Evolutionary conservation across 352 stramenopile species (phyloP).

Genomic region (Phytopythium oedochilum): DNA sequence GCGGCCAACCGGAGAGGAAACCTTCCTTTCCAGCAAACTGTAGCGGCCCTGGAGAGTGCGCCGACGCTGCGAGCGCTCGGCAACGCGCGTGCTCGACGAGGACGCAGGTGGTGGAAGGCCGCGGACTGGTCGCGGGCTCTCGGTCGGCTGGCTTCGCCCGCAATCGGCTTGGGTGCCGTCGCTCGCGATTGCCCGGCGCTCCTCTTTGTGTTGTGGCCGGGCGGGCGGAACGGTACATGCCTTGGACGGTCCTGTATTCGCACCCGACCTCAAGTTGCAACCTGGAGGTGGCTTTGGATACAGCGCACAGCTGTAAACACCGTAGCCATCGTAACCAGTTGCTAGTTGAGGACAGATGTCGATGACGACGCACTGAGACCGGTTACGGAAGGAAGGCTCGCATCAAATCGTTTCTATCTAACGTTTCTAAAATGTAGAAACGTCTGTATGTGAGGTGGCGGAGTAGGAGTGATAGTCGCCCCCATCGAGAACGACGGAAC

Average conservation of each 20-base stretch:
- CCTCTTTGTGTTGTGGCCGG: constrained; percentile 5
- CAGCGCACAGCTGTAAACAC: not conserved
- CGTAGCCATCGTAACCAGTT: not conserved
- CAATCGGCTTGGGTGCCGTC: not conserved
- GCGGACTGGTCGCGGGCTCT: too few relatives aligned
- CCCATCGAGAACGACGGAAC: not conserved
- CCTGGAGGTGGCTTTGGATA: not conserved
- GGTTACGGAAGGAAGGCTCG: too few relatives aligned
- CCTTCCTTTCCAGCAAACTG: too few relatives aligned
- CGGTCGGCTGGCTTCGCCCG: too few relatives aligned
- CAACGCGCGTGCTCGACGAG: not conserved
- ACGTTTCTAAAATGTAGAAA: not conserved
- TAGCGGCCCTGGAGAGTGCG: not conserved
- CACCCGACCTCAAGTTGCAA: not conserved
- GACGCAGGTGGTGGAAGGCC: too few relatives aligned
- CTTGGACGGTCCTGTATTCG: not conserved
- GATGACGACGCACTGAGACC: too few relatives aligned
- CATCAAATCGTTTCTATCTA: not conserved
- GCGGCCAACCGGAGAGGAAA: not conserved
- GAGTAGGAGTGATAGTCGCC: not conserved
- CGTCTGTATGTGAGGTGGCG: not conserved
- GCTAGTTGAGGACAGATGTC: not conserved
- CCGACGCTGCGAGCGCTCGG: not conserved
- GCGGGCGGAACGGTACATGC: not conserved
- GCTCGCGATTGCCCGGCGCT: not conserved